Conservation (phyloP, 768 basidiomycete species). For the Amanita molliuscula region DNA sequence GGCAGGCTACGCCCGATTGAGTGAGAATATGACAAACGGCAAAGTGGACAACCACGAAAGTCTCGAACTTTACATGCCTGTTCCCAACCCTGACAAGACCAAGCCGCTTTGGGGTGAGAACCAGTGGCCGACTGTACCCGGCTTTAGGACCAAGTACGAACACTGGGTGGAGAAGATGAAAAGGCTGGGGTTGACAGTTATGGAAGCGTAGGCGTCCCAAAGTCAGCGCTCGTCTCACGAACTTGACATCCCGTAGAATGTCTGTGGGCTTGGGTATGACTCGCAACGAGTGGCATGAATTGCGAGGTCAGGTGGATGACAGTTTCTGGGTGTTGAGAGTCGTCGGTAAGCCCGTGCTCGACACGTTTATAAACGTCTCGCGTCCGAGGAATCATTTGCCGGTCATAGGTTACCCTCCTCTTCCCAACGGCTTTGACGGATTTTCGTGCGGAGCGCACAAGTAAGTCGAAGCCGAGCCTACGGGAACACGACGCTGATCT, state of each 20-base stretch:
- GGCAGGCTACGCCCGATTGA: slow-evolving; percentile 69
- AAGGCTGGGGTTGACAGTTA: slow-evolving; percentile 64
- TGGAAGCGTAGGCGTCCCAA: slow-evolving; percentile 72
- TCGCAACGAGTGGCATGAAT: slow-evolving; percentile 53
- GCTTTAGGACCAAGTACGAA: slow-evolving; percentile 57
- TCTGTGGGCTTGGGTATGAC: slow-evolving; percentile 70
- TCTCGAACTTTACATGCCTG: slow-evolving; percentile 73
- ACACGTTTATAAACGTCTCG: too few species aligned
- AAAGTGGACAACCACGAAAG: slow-evolving; percentile 82
- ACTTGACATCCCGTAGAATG: slow-evolving; percentile 45
- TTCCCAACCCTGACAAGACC: slow-evolving; percentile 56
- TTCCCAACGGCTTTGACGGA: slow-evolving; percentile 71
- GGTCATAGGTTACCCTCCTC: slow-evolving; percentile 69
- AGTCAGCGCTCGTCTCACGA: not conserved
- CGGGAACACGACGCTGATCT: not conserved
- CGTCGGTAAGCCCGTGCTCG: slow-evolving; percentile 41
- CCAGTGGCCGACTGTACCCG: slow-evolving; percentile 63
- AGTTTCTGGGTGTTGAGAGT: slow-evolving; percentile 87
- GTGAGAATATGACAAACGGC: slow-evolving; percentile 81
- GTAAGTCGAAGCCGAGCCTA: slow-evolving; percentile 25
- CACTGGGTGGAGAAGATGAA: slow-evolving; percentile 84
- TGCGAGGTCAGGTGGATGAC: slow-evolving; percentile 66
- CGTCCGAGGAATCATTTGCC: not conserved
- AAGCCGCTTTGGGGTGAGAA: slow-evolving; percentile 77
- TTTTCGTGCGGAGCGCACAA: slow-evolving; percentile 89